Evolutionary conservation across 306 rosid species (phyloP).

Genomic region (Sphenostylis stenocarpa): DNA sequence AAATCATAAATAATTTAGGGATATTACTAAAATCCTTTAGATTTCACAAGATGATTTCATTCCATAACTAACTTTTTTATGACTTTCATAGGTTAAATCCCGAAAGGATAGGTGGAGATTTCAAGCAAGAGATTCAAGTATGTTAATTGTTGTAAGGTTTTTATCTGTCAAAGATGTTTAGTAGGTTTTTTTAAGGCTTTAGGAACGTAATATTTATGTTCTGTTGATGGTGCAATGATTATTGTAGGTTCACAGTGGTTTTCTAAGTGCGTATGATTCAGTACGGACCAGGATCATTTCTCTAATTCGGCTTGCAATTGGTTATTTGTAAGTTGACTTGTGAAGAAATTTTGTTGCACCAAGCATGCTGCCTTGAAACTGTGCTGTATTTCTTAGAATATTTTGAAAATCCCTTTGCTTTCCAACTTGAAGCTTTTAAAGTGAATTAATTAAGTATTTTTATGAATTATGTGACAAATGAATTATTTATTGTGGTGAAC

Average conservation of each 20-base stretch:
- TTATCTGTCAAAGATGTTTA: constrained; percentile 7
- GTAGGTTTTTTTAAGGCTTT: constrained; percentile 17
- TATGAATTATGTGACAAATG: constrained; percentile 9
- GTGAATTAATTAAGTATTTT: neutral
- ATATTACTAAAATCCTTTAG: constrained; percentile 8
- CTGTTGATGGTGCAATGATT: constrained; percentile 29
- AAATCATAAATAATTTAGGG: neutral
- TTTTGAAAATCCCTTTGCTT: neutral
- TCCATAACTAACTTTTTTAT: constrained; percentile 26
- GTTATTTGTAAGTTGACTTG: constrained; percentile 60
- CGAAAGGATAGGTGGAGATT: constrained; percentile 97
- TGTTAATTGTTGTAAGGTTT: constrained; percentile 39
- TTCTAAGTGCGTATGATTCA: constrained; percentile 93
- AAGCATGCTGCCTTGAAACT: constrained; percentile 13
- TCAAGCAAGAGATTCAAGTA: constrained; percentile 97
- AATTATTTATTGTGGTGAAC: neutral
- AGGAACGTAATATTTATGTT: constrained; percentile 6
- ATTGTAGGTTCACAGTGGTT: constrained; percentile 96
- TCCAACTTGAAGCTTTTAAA: constrained; percentile 18
- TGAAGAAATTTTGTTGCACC: neutral
- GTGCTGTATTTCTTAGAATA: constrained; percentile 4
- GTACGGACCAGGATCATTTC: constrained; percentile 82
- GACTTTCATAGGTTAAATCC: constrained; percentile 74
- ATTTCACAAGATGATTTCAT: constrained; percentile 16
- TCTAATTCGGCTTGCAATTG: constrained; percentile 75